Evolutionary conservation across 345 rosid species (phyloP), one percentile per base, ranked within the genome.

Genomic region (Populus euphratica): DNA sequence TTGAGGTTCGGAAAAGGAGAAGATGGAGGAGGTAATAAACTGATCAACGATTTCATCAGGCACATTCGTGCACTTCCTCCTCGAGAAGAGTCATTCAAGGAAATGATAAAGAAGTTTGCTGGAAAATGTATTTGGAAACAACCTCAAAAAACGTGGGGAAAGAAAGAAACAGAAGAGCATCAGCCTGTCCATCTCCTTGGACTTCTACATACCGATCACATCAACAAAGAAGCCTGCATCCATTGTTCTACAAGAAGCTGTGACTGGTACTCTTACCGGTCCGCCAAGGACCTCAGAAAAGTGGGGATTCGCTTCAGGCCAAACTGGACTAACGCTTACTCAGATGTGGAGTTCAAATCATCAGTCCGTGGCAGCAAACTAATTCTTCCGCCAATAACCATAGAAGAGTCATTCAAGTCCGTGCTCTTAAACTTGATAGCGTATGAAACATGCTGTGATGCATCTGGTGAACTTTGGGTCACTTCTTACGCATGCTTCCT

Each of bases 361-460:
- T 3, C 6, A 31, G 6, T 64, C 10, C n/a, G 35, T 6, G 12
- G 31, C 0, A 27, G 52, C 12, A 39, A 12, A n/a, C 64, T 80
- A 25, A 38, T 14, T 20, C 76, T 83, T 2, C 82, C 81, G 6
- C 73, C 66, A 27, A 47, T 83, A 1, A 68, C 20, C 0, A 63
- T 78, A 3, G 81, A 77, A 50, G 77, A 83, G 52, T 73, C 78
- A 7, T 78, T 81, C 8, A 68, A 21, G 14, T 27, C 79, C 25
- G 75, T 38, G 39, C 36, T 84, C 25, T 39, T 77, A 20, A 83
- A 83, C 75, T 47, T 83, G 77, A 64, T 77, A 61, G 81, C 81
- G 20, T 77, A 74, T 16, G 86, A 77, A 41, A 74, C 62, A 67
- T 80, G 74, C 50, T 74, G 75, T 0, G 36, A 77, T 38, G 49